These are phyloP conservation scores for Isoetes engelmannii DNA, from an alignment of 83 land plant species.

Conservation along the genomic window DNA sequence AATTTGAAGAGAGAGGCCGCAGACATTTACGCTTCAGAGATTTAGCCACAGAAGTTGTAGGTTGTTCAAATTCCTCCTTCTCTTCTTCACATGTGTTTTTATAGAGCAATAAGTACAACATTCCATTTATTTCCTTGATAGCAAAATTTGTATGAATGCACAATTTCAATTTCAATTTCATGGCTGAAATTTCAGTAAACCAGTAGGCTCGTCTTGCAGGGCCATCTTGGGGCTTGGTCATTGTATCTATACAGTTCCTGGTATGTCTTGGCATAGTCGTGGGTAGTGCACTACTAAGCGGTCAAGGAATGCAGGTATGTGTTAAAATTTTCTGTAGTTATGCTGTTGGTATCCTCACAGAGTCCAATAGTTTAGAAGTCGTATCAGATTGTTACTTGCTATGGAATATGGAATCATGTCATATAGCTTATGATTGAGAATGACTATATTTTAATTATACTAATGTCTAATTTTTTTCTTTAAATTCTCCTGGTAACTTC, in stretches of 20 bases:
- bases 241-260: constrained; percentile 53
- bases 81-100: background rate
- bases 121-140: no score
- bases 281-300: constrained; percentile 55
- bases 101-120: no score
- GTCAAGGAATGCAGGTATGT: constrained; percentile 76
- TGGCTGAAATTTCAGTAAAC: background rate
- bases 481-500: background rate
- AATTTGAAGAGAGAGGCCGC: constrained; percentile 48
- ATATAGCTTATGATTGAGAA: background rate
- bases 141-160: no score
- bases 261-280: constrained; percentile 71
- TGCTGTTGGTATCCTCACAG: background rate
- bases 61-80: constrained; percentile 23
- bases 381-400: background rate
- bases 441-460: background rate
- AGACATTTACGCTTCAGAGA: constrained; percentile 77
- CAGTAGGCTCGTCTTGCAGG: constrained; percentile 33
- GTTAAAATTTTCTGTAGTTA: background rate
- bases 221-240: constrained; percentile 32
- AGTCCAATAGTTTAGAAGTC: background rate
- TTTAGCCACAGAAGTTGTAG: constrained; percentile 60
- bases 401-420: background rate
- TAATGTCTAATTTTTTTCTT: background rate
- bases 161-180: background rate